These are phyloP conservation scores for Pelagophyceae sp. DNA, from an alignment of 352 stramenopile species.

Conservation along the genomic window DNA sequence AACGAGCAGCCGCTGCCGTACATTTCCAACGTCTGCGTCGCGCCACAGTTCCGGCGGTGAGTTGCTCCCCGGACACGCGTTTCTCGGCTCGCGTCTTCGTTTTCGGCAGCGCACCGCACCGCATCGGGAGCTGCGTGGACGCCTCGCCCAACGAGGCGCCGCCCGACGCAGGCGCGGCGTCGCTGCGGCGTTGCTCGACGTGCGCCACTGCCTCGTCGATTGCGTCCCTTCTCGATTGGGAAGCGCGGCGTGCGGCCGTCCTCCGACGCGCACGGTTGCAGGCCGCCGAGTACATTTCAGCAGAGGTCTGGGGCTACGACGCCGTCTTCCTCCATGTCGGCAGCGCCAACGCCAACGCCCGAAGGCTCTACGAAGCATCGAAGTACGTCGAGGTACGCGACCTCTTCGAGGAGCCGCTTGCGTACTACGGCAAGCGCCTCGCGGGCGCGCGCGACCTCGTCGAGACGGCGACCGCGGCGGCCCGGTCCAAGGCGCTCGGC, in stretches of 20 bases:
- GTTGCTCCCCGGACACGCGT: too few relatives aligned
- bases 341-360: neutral
- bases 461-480: neutral
- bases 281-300: too few relatives aligned
- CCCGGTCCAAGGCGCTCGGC: too few relatives aligned
- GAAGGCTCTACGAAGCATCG: neutral
- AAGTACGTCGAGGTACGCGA: neutral
- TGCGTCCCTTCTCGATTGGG: neutral
- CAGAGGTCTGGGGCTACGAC: constrained; percentile 12
- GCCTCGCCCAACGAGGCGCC: too few relatives aligned
- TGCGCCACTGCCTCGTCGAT: neutral
- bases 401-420: neutral
- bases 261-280: too few relatives aligned
- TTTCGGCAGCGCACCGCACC: too few relatives aligned
- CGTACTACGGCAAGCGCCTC: neutral
- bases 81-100: too few relatives aligned
- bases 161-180: neutral
- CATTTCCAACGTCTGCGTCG: constrained; percentile 10
- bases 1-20: neutral
- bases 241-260: neutral
- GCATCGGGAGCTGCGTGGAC: too few relatives aligned
- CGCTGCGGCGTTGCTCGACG: neutral
- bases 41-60: too few relatives aligned
- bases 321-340: constrained; percentile 11
- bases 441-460: neutral